phyloP scores from a whole-genome alignment of 495 filamentous ascomycete species.

The Penicillium soppii region DNA sequence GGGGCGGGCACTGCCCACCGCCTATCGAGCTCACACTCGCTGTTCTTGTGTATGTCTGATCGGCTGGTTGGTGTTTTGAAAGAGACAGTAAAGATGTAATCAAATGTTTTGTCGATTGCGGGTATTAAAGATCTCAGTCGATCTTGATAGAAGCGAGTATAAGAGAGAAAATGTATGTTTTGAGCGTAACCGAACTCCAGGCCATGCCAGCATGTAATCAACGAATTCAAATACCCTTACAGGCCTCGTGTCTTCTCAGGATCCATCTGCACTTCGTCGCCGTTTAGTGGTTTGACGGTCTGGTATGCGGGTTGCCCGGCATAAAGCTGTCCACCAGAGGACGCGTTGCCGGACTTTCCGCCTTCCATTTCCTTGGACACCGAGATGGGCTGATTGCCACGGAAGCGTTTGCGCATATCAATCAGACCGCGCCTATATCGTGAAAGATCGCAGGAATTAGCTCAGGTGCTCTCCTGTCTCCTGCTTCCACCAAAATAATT shows the following conservation, averaged over 20 bases:
- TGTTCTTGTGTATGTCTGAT: conserved; percentile 30
- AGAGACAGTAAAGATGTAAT: conserved; percentile 1
- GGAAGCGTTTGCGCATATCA: conserved; percentile 98
- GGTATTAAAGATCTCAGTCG: conserved; percentile 1
- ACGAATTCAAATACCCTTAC: conserved; percentile 16
- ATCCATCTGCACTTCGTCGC: conserved; percentile 50
- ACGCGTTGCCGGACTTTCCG: conserved; percentile 40
- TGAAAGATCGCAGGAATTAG: background rate
- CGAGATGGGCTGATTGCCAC: conserved; percentile 86
- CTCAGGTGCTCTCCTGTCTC: background rate
- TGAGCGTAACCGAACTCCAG: conserved; percentile 21
- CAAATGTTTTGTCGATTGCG: background rate
- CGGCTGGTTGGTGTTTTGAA: conserved; percentile 10
- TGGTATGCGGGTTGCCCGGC: conserved; percentile 72
- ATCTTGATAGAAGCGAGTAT: background rate
- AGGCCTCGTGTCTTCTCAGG: conserved; percentile 50
- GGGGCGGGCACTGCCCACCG: conserved; percentile 21
- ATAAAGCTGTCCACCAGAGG: conserved; percentile 62
- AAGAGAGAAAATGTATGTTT: conserved; percentile 4
- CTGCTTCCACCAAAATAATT: background rate
- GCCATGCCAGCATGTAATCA: conserved; percentile 31
- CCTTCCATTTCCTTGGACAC: conserved; percentile 61
- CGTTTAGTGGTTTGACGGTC: conserved; percentile 47
- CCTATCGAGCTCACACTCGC: conserved; percentile 26
- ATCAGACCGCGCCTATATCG: conserved; percentile 71